Base-by-base conservation (phyloP, 768 basidiomycete genomes). In the Hericium coralloides region DNA sequence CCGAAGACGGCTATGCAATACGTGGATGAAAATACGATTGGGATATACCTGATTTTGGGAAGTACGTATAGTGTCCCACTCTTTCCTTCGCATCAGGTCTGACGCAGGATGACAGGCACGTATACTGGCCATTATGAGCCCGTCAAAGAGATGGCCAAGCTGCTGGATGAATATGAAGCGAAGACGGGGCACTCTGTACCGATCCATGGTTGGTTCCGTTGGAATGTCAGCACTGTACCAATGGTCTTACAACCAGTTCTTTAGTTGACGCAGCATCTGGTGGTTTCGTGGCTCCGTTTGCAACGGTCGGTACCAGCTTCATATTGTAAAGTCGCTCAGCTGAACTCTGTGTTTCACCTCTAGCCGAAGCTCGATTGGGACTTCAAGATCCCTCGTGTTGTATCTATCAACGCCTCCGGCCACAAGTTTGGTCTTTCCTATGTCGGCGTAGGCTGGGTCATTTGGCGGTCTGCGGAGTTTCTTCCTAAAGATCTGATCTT, bases 61-160 rank as follows among this genome's bases (percentile, higher is more conserved):
- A 75, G 85, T 45, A 20, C n/a, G 43, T 45, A 12, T 20, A 10
- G 48, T 25, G 38, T 22, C 37, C 45, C 43, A 10, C 10, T 22
- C 17, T 20, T 52, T 25, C 36, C 59, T 10, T 52, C 41, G 18
- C 37, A 22, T 62, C 20, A 58, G 14, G 12, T 8, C 38, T 52
- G 18, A 25, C 43, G 5, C 25, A 17, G 23, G 2, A 6, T 25
- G 70, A 20, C 12, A 45, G 43, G 43, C 38, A 79, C 76, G 22
- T 78, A 76, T 60, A 81, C 80, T 4, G 80, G 77, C n/a, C 75
- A 74, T 61, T 82, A 77, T 63, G 94, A 95, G 64, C 83, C 87
- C 15, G 93, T 97, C 38, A 81, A 89, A 67, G 89, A 86, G 67
- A 89, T 97, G 83, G 76, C 87, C 1, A 82, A 84, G 43, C 76